phyloP scores from a whole-genome alignment of 495 filamentous ascomycete genomes.

The Saxispiralis lemnorum region DNA sequence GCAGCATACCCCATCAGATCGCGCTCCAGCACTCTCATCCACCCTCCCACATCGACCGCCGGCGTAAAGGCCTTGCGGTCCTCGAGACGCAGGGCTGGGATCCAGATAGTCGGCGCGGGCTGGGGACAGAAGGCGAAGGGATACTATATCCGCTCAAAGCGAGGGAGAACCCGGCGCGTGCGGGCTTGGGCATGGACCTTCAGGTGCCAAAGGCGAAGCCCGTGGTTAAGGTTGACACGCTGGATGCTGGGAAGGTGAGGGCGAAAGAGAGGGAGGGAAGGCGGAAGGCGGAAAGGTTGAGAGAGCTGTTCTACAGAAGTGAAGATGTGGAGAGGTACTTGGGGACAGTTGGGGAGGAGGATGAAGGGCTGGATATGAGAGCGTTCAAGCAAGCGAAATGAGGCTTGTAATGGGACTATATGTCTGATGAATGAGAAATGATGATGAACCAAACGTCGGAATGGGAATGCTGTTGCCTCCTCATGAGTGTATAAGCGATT shows the following conservation, averaged over 20 bases:
- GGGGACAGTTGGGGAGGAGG: constrained; percentile 15
- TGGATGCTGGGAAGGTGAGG: constrained; percentile 54
- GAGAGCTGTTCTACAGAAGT: constrained; percentile 49
- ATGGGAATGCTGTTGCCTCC: no score
- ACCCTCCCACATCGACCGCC: constrained; percentile 68
- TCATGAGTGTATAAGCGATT: no score
- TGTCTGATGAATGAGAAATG: no score
- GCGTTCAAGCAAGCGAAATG: background rate
- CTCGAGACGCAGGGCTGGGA: constrained; percentile 74
- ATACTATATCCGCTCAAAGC: constrained; percentile 58
- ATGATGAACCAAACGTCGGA: no score
- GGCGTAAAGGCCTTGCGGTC: constrained; percentile 53
- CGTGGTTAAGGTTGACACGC: constrained; percentile 31
- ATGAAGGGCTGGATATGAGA: background rate
- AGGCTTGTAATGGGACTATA: no score
- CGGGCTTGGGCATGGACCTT: constrained; percentile 45
- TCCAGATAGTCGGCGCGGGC: constrained; percentile 55
- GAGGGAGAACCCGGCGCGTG: constrained; percentile 51
- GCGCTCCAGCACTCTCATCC: constrained; percentile 66
- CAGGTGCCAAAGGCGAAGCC: constrained; percentile 16
- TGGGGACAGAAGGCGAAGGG: constrained; percentile 56
- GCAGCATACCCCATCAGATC: constrained; percentile 64
- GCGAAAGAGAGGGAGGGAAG: constrained; percentile 41
- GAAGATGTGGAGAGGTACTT: constrained; percentile 60
- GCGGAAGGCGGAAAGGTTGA: constrained; percentile 43